Base-by-base conservation (phyloP, 306 rosid genomes). In the Senna tora region DNA sequence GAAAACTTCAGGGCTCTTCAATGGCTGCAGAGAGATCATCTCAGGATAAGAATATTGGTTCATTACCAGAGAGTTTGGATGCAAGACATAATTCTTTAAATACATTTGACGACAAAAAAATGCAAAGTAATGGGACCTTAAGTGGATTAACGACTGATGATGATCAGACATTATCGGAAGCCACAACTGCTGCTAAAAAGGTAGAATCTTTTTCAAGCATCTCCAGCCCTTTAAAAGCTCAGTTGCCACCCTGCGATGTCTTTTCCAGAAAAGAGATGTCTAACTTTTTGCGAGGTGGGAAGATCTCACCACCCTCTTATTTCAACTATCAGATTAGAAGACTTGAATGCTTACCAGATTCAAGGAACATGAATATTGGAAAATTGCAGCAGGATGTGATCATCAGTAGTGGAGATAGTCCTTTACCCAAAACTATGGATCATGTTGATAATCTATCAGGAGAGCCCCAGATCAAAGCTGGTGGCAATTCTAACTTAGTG, bases 211-310 rank as follows among this genome's bases (percentile, higher is more conserved):
- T 54, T 12, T 76, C 86, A 41, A 56, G 70, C 67, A 72, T 76
- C 74, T 74, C 34, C 77, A 88, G 86, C 77, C 99, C 99, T 70
- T 66, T 91, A 62, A 82, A 82, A 69, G 85, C 96, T 64, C 99
- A 94, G 82, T 62, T 91, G 81, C 99, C 99, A 79, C 90, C 96
- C 19, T 30, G 80, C 65, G 82, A 89, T 84, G 45, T 86, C 69
- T 91, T 94, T 77, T 91, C 91, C 16, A 91, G 79, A 81, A 84
- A 75, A 57, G 89, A 85, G 75, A 91, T 91, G 93, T 85, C 96
- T 61, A 70, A 67, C 39, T 94, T 94, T 81, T 77, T 89, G 14
- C 61, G 74, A 66, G 86, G 80, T 56, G 83, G 83, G 75, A 88
- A 76, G 78, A 75, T 89, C 64, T 72, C 96, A 19, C 91, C 93